These are phyloP conservation scores for Thielaviopsis euricoi DNA, from an alignment of 2,329 filamentous ascomycete species.

Conservation along the genomic window DNA sequence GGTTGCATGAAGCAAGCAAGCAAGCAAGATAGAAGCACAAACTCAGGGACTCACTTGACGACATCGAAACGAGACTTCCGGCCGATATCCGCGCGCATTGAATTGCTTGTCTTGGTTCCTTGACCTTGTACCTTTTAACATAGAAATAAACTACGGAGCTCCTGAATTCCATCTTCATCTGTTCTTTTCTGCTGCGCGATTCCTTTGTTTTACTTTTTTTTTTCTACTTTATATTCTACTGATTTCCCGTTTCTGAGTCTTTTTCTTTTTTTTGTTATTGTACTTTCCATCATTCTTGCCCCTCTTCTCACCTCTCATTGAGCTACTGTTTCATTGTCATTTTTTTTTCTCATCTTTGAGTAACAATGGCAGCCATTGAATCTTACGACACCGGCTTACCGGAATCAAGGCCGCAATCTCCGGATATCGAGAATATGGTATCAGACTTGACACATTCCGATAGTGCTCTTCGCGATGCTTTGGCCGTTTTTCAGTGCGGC, in stretches of 20 bases:
- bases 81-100: not conserved
- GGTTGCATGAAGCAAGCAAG: too few relatives aligned
- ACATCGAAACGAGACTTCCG: not conserved
- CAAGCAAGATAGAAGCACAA: too few relatives aligned
- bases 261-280: not conserved
- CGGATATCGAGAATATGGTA: not conserved
- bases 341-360: not conserved
- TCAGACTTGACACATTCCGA: not conserved
- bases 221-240: too few relatives aligned
- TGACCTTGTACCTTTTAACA: too few relatives aligned
- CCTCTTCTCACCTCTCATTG: not conserved
- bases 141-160: too few relatives aligned
- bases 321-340: not conserved
- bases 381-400: too few relatives aligned
- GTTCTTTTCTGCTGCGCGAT: too few relatives aligned
- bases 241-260: not conserved
- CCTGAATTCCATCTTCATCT: too few relatives aligned
- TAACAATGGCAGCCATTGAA: not conserved
- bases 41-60: not conserved
- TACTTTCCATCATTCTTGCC: too few relatives aligned
- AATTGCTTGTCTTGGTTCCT: not conserved
- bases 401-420: not conserved
- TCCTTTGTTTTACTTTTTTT: too few relatives aligned
- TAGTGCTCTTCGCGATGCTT: not conserved
- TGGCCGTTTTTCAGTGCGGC: conserved; percentile 54